Base-by-base conservation (phyloP, 805 yeast species). In the Sugiyamaella chiloensis region DNA sequence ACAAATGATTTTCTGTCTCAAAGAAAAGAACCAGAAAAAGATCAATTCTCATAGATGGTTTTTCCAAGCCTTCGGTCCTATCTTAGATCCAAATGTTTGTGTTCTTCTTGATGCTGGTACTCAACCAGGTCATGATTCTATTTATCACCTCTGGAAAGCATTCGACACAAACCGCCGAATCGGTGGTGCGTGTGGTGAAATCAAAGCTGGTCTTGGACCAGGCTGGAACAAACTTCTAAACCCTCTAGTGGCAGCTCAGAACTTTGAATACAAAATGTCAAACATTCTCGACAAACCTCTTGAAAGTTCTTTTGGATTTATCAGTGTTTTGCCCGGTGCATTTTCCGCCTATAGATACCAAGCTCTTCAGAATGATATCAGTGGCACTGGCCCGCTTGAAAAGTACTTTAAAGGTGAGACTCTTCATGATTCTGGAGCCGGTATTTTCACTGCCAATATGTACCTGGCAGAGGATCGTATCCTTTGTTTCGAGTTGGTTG, bases 151-250 rank as follows among this genome's bases (percentile, higher is more conserved):
- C 48, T 91, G 99, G 99, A 82, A 81, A 63, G 79, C 90, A 34
- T 93, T 91, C 61, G 80, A 79, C 52, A 73, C 73, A 51, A 75
- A 81, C 57, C 84, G 88, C 1, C 77, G 80, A 46, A 95, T 91
- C 17, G 99, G 96, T 2, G 99, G 99, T 32, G 95, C 97, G 1
- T 91, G 99, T 78, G 99, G 99, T 46, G 98, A 93, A 63, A 91
- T 93, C 67, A 83, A 81, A 54, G 95, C 93, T 0, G 81, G 84
- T 65, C 69, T 90, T 46, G 97, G 98, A 2, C 71, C 70, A 19
- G 74, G 71, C 9, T 76, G 73, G 51, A 65, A 61, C 40, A 72
- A 75, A 40, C 69, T 91, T 37, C 54, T 82, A 12, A 91, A 91
- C 62, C 98, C 99, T 6, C 67, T 91, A 47, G 91, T 91, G 7